phyloP scores from a whole-genome alignment of 2,329 filamentous ascomycete species.

The Aspergillus floridensis region DNA sequence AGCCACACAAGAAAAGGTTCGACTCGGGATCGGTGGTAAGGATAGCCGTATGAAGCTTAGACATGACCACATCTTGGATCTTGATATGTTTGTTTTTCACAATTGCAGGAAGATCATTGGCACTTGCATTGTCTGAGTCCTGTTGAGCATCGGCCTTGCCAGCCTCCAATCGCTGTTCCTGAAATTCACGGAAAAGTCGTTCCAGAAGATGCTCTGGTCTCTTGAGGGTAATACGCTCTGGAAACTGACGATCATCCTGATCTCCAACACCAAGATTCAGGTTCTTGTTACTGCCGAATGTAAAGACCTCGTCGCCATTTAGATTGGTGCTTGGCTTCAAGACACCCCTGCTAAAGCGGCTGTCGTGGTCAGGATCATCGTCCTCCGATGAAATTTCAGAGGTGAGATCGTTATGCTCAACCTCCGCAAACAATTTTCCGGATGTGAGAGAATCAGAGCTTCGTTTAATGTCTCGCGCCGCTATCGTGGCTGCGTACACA shows the following conservation, averaged over 20 bases:
- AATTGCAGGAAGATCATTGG: constrained; percentile 66
- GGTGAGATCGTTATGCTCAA: constrained; percentile 37
- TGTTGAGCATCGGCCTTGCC: constrained; percentile 21
- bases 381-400: constrained; percentile 30
- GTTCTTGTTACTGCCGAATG: constrained; percentile 96
- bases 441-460: constrained; percentile 25
- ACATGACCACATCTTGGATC: constrained; percentile 79
- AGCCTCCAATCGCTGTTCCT: constrained; percentile 40
- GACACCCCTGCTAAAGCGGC: constrained; percentile 27
- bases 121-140: constrained; percentile 37
- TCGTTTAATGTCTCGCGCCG: constrained; percentile 64
- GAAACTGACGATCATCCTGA: constrained; percentile 89
- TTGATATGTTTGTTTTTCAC: constrained; percentile 69
- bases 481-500: constrained; percentile 83
- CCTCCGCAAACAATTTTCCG: constrained; percentile 47
- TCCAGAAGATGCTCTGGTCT: constrained; percentile 75
- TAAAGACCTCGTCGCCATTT: constrained; percentile 79
- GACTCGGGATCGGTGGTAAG: constrained; percentile 82
- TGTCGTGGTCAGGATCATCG: constrained; percentile 52
- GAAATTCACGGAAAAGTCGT: constrained; percentile 68
- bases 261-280: constrained; percentile 90
- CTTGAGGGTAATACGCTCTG: constrained; percentile 74
- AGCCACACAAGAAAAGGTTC: constrained; percentile 89
- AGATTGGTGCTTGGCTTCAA: constrained; percentile 41
- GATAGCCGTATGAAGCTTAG: constrained; percentile 87